Evolutionary conservation across 2,329 filamentous ascomycete species (phyloP).

Genomic region (Trichoderma sp.): DNA sequence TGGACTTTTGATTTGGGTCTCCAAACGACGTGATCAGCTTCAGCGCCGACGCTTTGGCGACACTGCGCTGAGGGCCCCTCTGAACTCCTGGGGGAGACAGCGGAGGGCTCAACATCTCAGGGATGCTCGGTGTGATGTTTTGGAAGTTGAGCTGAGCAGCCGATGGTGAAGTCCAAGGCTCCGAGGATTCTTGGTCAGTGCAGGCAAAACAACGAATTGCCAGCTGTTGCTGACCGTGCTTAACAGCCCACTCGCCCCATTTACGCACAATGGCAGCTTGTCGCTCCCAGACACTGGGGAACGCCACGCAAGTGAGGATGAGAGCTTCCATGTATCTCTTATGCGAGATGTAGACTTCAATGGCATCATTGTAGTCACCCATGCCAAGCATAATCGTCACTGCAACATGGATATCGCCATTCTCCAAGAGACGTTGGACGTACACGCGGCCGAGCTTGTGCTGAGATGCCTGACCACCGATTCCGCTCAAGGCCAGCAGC

Average conservation of each 20-base stretch:
- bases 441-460: slow-evolving; percentile 91
- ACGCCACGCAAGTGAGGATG: slow-evolving; percentile 79
- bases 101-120: slow-evolving; percentile 67
- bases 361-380: slow-evolving; percentile 89
- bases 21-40: slow-evolving; percentile 92
- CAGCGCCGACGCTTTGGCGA: slow-evolving; percentile 78
- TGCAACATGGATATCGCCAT: slow-evolving; percentile 86
- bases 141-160: slow-evolving; percentile 63
- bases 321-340: slow-evolving; percentile 91
- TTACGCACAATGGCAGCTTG: slow-evolving; percentile 85
- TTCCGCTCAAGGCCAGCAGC: slow-evolving; percentile 86
- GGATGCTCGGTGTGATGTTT: slow-evolving; percentile 55
- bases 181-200: slow-evolving; percentile 79
- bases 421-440: slow-evolving; percentile 85
- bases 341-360: slow-evolving; percentile 93
- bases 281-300: slow-evolving; percentile 85
- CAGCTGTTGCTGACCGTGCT: slow-evolving; percentile 82
- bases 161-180: slow-evolving; percentile 85
- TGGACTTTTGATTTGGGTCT: slow-evolving; percentile 60
- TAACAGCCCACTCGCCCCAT: slow-evolving; percentile 92
- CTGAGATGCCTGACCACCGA: slow-evolving; percentile 73
- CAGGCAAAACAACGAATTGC: slow-evolving; percentile 94
- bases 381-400: slow-evolving; percentile 91
- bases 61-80: slow-evolving; percentile 60
- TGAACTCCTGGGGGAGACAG: slow-evolving; percentile 71